phyloP scores from a whole-genome alignment of 1,139 yeast species.

The Meyerozyma sp. region DNA sequence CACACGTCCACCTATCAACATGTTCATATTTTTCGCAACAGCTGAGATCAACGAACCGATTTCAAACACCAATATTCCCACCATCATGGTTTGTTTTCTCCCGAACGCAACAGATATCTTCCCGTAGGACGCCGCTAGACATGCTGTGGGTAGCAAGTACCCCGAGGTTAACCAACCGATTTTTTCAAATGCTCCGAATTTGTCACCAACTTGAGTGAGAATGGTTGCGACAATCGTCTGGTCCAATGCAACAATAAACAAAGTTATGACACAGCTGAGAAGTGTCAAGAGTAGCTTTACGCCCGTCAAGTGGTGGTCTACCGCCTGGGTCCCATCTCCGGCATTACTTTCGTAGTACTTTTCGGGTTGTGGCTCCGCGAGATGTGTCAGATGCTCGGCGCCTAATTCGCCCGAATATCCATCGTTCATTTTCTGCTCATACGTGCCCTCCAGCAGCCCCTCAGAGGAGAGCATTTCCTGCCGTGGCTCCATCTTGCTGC shows the following conservation, averaged over 20 bases:
- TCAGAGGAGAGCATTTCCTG: not conserved
- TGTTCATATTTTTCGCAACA: slow-evolving; percentile 49
- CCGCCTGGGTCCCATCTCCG: slow-evolving; percentile 51
- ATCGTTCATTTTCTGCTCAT: not conserved
- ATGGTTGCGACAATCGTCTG: slow-evolving; percentile 63
- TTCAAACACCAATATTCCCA: slow-evolving; percentile 52
- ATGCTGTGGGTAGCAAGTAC: slow-evolving; percentile 54
- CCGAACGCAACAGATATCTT: slow-evolving; percentile 58
- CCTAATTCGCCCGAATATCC: not conserved
- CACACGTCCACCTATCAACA: slow-evolving; percentile 66
- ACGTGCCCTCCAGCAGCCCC: not conserved
- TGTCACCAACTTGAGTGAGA: slow-evolving; percentile 48
- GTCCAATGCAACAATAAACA: slow-evolving; percentile 62
- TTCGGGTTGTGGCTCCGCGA: not conserved
- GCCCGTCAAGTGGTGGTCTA: slow-evolving; percentile 47
- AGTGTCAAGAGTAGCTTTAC: slow-evolving; percentile 34
- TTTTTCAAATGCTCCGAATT: slow-evolving; percentile 49
- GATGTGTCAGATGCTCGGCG: not conserved
- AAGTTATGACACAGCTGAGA: slow-evolving; percentile 40
- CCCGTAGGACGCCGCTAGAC: slow-evolving; percentile 58
- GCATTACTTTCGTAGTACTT: slow-evolving; percentile 42
- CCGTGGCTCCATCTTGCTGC: not conserved
- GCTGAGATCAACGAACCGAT: slow-evolving; percentile 61
- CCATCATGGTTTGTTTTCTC: slow-evolving; percentile 45
- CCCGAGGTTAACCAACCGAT: slow-evolving; percentile 62